phyloP scores from a whole-genome alignment of 2,329 filamentous ascomycete genomes.

The Sporothrix variecibatus region DNA sequence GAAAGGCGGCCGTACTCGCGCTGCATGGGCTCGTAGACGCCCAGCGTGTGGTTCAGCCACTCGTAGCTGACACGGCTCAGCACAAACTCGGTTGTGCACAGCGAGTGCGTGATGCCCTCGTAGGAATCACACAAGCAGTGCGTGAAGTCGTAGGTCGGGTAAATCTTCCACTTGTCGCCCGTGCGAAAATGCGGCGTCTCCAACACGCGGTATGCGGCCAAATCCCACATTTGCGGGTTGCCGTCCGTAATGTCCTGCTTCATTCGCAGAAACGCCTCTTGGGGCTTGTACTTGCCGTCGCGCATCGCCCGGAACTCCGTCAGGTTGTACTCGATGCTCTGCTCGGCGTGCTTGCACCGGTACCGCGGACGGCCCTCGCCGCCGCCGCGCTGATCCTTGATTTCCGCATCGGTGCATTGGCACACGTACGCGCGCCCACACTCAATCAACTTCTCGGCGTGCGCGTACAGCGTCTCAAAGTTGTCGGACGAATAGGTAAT shows the following conservation, averaged over 20 bases:
- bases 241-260: conserved; percentile 60
- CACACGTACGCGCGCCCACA: conserved; percentile 79
- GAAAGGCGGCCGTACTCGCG: conserved; percentile 74
- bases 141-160: conserved; percentile 92
- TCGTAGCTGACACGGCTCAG: conserved; percentile 71
- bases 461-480: conserved; percentile 83
- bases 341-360: conserved; percentile 77
- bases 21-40: conserved; percentile 91
- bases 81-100: conserved; percentile 83
- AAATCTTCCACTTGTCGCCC: conserved; percentile 84
- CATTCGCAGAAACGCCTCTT: conserved; percentile 86
- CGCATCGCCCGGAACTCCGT: conserved; percentile 85
- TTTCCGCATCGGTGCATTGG: conserved; percentile 78
- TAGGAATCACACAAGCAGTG: conserved; percentile 92
- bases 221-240: conserved; percentile 70
- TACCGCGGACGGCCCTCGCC: conserved; percentile 68
- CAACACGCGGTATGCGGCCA: conserved; percentile 85
- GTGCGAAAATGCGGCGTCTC: conserved; percentile 73
- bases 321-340: conserved; percentile 71
- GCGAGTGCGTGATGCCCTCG: conserved; percentile 65
- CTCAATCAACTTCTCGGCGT: conserved; percentile 81
- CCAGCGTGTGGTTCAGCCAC: conserved; percentile 78
- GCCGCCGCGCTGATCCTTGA: conserved; percentile 85
- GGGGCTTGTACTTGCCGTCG: conserved; percentile 85
- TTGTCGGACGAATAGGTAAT: conserved; percentile 90